Conservation (phyloP, 225 moss, liverwort and hornwort genomes). For the Physcomitrium patens region DNA sequence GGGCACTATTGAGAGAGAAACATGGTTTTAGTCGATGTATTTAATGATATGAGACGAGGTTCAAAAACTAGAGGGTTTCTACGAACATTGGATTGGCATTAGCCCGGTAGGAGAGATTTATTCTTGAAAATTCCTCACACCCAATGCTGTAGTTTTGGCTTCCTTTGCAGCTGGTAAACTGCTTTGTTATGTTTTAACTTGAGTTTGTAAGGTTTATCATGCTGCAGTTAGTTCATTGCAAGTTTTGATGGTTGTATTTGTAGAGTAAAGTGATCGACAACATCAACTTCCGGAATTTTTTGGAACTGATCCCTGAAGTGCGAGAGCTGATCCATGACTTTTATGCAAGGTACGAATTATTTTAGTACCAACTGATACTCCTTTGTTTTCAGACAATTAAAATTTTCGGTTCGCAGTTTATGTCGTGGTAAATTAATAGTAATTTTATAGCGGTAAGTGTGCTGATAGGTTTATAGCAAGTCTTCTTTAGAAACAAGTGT, state of each 20-base stretch:
- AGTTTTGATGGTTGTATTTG: slow-evolving; percentile 29
- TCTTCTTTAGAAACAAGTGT: background rate
- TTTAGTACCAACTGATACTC: slow-evolving; percentile 16
- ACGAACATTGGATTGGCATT: too few relatives aligned
- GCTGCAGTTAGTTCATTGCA: background rate
- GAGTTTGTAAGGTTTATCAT: background rate
- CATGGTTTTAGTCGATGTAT: too few relatives aligned
- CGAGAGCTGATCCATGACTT: slow-evolving; percentile 98
- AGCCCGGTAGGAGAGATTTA: too few relatives aligned
- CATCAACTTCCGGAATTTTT: slow-evolving; percentile 93
- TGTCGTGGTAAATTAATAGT: background rate
- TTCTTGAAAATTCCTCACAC: too few relatives aligned
- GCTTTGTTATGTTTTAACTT: too few relatives aligned
- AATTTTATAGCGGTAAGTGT: too few relatives aligned
- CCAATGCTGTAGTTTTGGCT: too few relatives aligned
- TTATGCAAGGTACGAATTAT: slow-evolving; percentile 73
- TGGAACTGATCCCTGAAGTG: slow-evolving; percentile 98
- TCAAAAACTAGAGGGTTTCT: too few relatives aligned
- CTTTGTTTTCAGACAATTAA: background rate
- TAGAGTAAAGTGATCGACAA: slow-evolving; percentile 99
- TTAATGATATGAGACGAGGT: too few relatives aligned
- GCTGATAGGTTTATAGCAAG: background rate
- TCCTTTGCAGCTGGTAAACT: background rate
- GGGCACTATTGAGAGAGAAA: too few relatives aligned
- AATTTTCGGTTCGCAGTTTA: background rate